phyloP scores from a whole-genome alignment of 257 asterid genomes.

The Prunella vulgaris region DNA sequence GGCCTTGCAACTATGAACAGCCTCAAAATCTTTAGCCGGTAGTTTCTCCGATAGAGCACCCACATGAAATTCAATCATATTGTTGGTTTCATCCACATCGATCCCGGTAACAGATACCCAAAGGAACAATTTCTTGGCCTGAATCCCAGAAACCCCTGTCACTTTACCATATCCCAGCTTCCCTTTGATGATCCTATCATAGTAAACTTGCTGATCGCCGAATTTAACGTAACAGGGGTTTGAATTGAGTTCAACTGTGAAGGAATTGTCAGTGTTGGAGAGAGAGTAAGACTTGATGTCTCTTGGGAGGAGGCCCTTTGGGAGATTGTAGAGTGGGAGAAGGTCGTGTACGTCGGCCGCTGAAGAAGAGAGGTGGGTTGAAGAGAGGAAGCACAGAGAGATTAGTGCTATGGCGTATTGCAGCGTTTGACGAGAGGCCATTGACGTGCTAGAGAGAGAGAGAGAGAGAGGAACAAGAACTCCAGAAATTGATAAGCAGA shows the following conservation, averaged over 20 bases:
- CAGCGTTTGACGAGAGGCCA: slow-evolving; percentile 25
- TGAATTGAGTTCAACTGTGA: slow-evolving; percentile 36
- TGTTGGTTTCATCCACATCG: slow-evolving; percentile 38
- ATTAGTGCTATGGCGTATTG: slow-evolving; percentile 15
- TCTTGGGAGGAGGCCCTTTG: slow-evolving; percentile 42
- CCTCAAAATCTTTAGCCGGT: slow-evolving; percentile 51
- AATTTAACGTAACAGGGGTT: slow-evolving; percentile 59
- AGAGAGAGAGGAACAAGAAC: background rate
- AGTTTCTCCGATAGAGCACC: slow-evolving; percentile 48
- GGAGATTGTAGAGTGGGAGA: slow-evolving; percentile 43
- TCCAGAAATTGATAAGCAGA: background rate
- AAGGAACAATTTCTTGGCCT: slow-evolving; percentile 52
- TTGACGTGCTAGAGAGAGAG: background rate
- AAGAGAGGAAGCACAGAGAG: slow-evolving; percentile 26
- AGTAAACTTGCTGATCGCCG: slow-evolving; percentile 51
- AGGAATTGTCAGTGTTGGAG: slow-evolving; percentile 34
- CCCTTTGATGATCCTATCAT: slow-evolving; percentile 46
- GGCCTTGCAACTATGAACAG: slow-evolving; percentile 41
- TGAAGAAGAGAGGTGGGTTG: slow-evolving; percentile 11
- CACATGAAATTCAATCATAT: slow-evolving; percentile 49
- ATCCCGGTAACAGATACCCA: slow-evolving; percentile 68
- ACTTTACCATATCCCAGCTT: slow-evolving; percentile 54
- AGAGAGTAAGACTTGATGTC: slow-evolving; percentile 39
- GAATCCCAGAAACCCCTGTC: slow-evolving; percentile 61
- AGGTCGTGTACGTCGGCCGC: slow-evolving; percentile 36